Conservation (phyloP, 1,284 basidiomycete species). For the Ustilago trichophora region DNA sequence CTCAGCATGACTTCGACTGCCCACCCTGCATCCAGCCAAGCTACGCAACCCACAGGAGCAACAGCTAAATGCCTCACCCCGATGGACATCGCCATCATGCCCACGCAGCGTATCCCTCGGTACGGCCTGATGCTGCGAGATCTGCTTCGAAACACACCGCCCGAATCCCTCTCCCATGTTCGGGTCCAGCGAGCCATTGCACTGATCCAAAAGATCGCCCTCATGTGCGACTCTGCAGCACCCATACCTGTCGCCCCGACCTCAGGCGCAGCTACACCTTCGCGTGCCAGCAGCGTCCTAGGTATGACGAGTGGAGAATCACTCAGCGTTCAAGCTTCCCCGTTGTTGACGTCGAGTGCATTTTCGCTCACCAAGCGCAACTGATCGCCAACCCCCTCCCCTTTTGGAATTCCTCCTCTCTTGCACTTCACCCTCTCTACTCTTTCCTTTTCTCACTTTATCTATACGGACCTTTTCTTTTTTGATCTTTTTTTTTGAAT, state of each 20-base stretch:
- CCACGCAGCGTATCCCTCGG: slow-evolving; percentile 60
- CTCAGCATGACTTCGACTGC: slow-evolving; percentile 4
- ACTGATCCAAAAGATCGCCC: slow-evolving; percentile 31
- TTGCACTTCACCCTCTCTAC: neutral
- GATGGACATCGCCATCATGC: slow-evolving; percentile 63
- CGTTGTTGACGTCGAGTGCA: neutral
- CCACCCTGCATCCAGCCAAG: neutral
- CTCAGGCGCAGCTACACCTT: slow-evolving; percentile 15
- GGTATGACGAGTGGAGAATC: slow-evolving; percentile 12
- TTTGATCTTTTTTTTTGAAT: no score
- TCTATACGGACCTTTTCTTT: no score
- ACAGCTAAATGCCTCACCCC: slow-evolving; percentile 50
- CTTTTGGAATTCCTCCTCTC: neutral
- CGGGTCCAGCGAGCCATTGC: slow-evolving; percentile 44
- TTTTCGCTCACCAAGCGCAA: slow-evolving; percentile 12
- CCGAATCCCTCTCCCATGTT: slow-evolving; percentile 49
- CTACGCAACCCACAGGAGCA: neutral
- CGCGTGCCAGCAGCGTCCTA: slow-evolving; percentile 15
- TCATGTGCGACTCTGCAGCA: slow-evolving; percentile 41
- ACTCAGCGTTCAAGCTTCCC: slow-evolving; percentile 2
- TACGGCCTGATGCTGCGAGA: slow-evolving; percentile 60
- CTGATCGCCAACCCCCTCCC: neutral
- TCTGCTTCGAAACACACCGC: slow-evolving; percentile 53
- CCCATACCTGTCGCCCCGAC: neutral
- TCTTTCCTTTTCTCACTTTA: no score